Evolutionary conservation across 2,329 filamentous ascomycete species (phyloP).

Genomic region (Hansfordia pulvinata): DNA sequence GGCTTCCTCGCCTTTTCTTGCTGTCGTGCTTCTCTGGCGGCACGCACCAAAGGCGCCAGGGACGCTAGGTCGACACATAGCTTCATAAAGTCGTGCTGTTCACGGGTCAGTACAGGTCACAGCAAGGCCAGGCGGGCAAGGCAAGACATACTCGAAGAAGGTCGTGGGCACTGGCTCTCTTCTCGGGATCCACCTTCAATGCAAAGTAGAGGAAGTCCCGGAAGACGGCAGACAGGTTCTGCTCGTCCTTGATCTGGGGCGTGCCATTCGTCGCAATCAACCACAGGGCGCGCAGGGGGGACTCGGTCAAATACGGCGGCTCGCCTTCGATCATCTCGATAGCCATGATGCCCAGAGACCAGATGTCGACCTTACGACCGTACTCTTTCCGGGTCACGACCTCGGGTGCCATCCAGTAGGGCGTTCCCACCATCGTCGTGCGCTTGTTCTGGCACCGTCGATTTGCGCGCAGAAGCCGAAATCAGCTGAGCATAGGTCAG

Average conservation of each 20-base stretch:
- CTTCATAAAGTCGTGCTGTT: conserved; percentile 70
- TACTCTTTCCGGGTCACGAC: conserved; percentile 97
- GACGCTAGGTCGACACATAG: conserved; percentile 60
- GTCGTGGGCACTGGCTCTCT: conserved; percentile 89
- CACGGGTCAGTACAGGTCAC: conserved; percentile 11
- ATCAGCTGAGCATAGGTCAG: conserved; percentile 49
- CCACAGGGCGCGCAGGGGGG: conserved; percentile 82
- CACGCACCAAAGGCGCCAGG: conserved; percentile 74
- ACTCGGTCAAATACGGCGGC: conserved; percentile 91
- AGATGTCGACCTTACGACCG: conserved; percentile 95
- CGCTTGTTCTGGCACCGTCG: conserved; percentile 96
- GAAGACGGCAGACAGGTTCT: conserved; percentile 69
- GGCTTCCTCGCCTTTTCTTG: conserved; percentile 70
- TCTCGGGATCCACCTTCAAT: conserved; percentile 92
- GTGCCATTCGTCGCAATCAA: conserved; percentile 96
- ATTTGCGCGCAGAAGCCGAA: conserved; percentile 98
- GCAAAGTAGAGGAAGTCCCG: conserved; percentile 86
- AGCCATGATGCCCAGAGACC: conserved; percentile 97
- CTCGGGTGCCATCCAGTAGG: conserved; percentile 99
- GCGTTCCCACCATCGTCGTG: conserved; percentile 97
- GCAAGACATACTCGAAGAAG: conserved; percentile 62
- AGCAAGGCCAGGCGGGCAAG: conserved; percentile 13
- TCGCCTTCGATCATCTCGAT: conserved; percentile 99
- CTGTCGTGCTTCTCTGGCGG: conserved; percentile 71
- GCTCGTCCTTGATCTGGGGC: conserved; percentile 85